These are phyloP conservation scores for Eucalyptus curtisii DNA, from an alignment of 345 rosid genomes.

Conservation along the genomic window DNA sequence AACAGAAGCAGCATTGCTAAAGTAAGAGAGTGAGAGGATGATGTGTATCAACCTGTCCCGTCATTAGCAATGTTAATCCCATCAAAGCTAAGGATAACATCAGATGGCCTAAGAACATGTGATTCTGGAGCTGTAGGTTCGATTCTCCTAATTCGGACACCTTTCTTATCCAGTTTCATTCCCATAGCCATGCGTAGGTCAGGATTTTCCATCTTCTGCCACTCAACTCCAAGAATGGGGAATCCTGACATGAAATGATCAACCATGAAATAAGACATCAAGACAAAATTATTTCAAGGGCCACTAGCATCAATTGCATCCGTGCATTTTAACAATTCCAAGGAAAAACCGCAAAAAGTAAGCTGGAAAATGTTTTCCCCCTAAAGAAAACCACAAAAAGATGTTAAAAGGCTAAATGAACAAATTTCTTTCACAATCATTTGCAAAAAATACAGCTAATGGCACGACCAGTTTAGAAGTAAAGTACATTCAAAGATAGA, in stretches of 20 bases:
- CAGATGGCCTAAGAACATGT: conserved; percentile 70
- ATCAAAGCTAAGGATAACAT: conserved; percentile 80
- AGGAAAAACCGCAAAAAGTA: not conserved
- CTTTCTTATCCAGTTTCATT: conserved; percentile 73
- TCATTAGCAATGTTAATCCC: conserved; percentile 83
- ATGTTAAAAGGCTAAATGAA: not conserved
- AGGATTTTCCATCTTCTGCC: conserved; percentile 99
- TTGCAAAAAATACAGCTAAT: not conserved
- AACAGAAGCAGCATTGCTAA: not conserved
- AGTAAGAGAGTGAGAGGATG: not conserved
- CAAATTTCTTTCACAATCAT: not conserved
- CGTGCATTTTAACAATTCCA: not conserved
- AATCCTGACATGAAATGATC: conserved; percentile 31
- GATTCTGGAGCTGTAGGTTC: conserved; percentile 95
- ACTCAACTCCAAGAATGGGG: conserved; percentile 89
- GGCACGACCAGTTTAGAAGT: not conserved
- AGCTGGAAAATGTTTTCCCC: not conserved
- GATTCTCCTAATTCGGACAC: conserved; percentile 83
- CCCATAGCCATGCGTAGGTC: conserved; percentile 74
- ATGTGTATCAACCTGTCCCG: conserved; percentile 59
- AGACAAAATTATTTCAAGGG: not conserved
- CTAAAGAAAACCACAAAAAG: not conserved
- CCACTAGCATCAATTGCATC: not conserved
- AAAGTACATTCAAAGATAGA: not conserved
- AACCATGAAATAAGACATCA: not conserved